phyloP scores from a whole-genome alignment of 805 yeast genomes.

The Cyberlindnera mycetangii region DNA sequence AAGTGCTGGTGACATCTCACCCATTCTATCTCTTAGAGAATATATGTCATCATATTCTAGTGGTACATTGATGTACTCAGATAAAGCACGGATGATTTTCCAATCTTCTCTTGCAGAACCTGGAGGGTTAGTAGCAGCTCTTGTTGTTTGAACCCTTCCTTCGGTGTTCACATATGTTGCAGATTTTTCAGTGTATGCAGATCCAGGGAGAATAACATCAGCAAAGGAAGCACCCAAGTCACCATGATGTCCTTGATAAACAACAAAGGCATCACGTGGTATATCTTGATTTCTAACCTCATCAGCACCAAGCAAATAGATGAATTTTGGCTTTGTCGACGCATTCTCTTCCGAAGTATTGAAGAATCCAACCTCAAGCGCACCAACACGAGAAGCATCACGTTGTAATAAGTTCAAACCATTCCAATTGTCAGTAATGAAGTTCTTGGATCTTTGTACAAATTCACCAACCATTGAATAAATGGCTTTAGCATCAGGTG shows the following conservation, averaged over 20 bases:
- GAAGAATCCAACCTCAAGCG: slow-evolving; percentile 79
- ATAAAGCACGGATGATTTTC: slow-evolving; percentile 80
- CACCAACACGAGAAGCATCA: slow-evolving; percentile 85
- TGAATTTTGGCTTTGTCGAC: slow-evolving; percentile 61
- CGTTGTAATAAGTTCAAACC: slow-evolving; percentile 80
- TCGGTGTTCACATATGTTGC: slow-evolving; percentile 87
- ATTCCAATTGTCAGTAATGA: slow-evolving; percentile 74
- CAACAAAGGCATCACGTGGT: slow-evolving; percentile 83
- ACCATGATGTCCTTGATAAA: slow-evolving; percentile 92
- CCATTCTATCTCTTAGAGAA: slow-evolving; percentile 65
- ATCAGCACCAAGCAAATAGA: slow-evolving; percentile 82
- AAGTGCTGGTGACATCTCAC: slow-evolving; percentile 78
- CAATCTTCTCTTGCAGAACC: slow-evolving; percentile 91
- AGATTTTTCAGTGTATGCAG: slow-evolving; percentile 85
- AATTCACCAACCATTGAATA: slow-evolving; percentile 60
- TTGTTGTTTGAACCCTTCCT: slow-evolving; percentile 80
- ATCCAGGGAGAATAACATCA: slow-evolving; percentile 81
- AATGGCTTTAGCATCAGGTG: slow-evolving; percentile 59
- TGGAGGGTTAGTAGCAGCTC: slow-evolving; percentile 86
- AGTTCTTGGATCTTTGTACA: slow-evolving; percentile 50
- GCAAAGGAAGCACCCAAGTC: slow-evolving; percentile 86
- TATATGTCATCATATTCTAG: slow-evolving; percentile 75
- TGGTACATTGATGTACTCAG: slow-evolving; percentile 68
- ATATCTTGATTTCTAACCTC: slow-evolving; percentile 66
- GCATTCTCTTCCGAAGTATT: slow-evolving; percentile 35